phyloP scores from a whole-genome alignment of 176 grass and related monocot genomes.

The Rhipidocladum racemiflorum region DNA sequence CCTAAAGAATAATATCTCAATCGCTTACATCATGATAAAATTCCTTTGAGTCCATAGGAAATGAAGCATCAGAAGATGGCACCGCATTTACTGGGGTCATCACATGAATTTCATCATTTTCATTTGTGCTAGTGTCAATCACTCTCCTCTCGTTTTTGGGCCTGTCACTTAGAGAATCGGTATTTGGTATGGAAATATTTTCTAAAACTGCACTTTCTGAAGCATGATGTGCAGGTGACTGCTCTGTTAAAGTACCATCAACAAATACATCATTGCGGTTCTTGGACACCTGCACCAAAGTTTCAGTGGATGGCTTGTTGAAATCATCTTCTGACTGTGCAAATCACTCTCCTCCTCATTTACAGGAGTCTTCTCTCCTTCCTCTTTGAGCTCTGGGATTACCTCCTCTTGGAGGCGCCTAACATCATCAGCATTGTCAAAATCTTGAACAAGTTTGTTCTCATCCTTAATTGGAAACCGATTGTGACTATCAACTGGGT shows the following conservation, averaged over 20 bases:
- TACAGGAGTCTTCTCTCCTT: slow-evolving; percentile 25
- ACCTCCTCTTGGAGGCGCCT: slow-evolving; percentile 33
- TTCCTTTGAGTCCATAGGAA: slow-evolving; percentile 27
- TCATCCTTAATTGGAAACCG: slow-evolving; percentile 26
- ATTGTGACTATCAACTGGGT: slow-evolving; percentile 40
- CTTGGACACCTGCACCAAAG: slow-evolving; percentile 28
- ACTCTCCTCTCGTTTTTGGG: background rate
- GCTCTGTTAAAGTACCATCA: background rate
- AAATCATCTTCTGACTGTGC: slow-evolving; percentile 49
- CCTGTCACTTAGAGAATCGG: background rate
- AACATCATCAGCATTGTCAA: slow-evolving; percentile 45
- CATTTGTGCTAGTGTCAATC: background rate
- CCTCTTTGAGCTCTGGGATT: slow-evolving; percentile 51
- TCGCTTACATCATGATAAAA: background rate
- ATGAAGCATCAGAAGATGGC: background rate
- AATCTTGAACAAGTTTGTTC: background rate
- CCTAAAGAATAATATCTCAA: slow-evolving; percentile 63
- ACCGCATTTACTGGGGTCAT: background rate
- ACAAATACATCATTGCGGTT: slow-evolving; percentile 35
- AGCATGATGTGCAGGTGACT: background rate
- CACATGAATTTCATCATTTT: background rate
- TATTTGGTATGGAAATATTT: background rate
- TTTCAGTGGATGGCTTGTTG: slow-evolving; percentile 35
- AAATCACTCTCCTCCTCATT: slow-evolving; percentile 25
- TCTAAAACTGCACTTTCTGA: background rate